Evolutionary conservation across 2,329 filamentous ascomycete species (phyloP).

Genomic region (Paramyrothecium roridum): DNA sequence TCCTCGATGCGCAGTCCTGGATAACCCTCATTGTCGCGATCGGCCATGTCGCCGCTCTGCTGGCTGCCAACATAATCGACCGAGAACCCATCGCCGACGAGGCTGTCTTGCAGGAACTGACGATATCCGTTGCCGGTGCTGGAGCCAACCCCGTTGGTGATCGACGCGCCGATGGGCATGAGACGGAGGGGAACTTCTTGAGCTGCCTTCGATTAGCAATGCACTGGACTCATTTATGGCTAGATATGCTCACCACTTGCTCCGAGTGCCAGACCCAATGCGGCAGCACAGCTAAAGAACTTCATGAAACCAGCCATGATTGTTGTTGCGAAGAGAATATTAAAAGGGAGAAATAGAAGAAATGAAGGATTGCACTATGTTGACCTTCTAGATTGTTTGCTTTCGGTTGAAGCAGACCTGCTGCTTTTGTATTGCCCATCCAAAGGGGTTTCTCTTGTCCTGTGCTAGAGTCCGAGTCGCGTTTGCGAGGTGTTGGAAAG

Average conservation of each 20-base stretch:
- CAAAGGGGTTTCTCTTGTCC: too few species aligned
- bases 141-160: conserved; percentile 30
- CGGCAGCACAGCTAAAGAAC: not conserved
- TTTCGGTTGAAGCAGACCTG: too few species aligned
- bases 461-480: too few species aligned
- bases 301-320: not conserved
- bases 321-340: not conserved
- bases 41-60: conserved; percentile 27
- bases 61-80: conserved; percentile 35
- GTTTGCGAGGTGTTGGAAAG: too few species aligned
- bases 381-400: too few species aligned
- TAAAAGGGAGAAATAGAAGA: not conserved
- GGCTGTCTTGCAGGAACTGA: conserved; percentile 26
- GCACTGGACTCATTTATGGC: not conserved
- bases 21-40: conserved; percentile 35
- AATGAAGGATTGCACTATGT: not conserved
- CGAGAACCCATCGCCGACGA: conserved; percentile 22
- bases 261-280: not conserved
- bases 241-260: not conserved
- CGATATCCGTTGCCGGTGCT: conserved; percentile 32
- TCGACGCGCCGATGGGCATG: conserved; percentile 35
- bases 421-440: too few species aligned
- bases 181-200: conserved; percentile 12
- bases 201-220: not conserved
- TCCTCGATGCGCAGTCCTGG: conserved; percentile 28